Conservation (phyloP, 768 basidiomycete species). For the Pluteus cervinus region DNA sequence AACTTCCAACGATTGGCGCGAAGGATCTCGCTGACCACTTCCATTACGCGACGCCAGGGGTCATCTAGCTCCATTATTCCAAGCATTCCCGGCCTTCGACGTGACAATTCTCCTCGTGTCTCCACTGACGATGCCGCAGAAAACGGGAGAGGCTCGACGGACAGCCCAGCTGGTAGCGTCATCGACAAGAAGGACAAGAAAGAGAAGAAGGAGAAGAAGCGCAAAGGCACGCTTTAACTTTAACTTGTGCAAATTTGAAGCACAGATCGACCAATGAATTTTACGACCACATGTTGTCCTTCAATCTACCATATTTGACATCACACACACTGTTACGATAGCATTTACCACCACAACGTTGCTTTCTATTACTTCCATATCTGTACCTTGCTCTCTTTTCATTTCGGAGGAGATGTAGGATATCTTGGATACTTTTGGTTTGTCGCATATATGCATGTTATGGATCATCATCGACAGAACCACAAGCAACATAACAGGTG, state of each 20-base stretch:
- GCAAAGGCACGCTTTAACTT: slow-evolving; percentile 27
- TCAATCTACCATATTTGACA: slow-evolving; percentile 16
- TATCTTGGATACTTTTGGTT: too few species aligned
- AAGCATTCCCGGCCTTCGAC: slow-evolving; percentile 48
- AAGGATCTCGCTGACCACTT: slow-evolving; percentile 61
- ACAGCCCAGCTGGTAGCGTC: slow-evolving; percentile 54
- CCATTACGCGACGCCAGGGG: slow-evolving; percentile 53
- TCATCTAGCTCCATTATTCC: slow-evolving; percentile 43
- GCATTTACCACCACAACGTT: too few species aligned
- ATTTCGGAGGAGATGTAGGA: too few species aligned
- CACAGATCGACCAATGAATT: slow-evolving; percentile 12
- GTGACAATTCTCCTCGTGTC: slow-evolving; percentile 37
- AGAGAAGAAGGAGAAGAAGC: slow-evolving; percentile 57
- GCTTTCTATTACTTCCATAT: too few species aligned
- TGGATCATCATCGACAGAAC: too few species aligned
- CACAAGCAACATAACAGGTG: too few species aligned
- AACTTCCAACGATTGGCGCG: slow-evolving; percentile 81
- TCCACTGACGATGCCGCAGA: slow-evolving; percentile 43
- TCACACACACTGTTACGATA: too few species aligned
- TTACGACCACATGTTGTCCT: slow-evolving; percentile 8
- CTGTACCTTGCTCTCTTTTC: too few species aligned
- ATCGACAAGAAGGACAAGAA: slow-evolving; percentile 54
- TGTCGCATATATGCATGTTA: too few species aligned
- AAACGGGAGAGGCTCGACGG: slow-evolving; percentile 37
- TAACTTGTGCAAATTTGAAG: slow-evolving; percentile 6